phyloP scores from a whole-genome alignment of 2,329 filamentous ascomycete species.

The Diaporthe sp. region DNA sequence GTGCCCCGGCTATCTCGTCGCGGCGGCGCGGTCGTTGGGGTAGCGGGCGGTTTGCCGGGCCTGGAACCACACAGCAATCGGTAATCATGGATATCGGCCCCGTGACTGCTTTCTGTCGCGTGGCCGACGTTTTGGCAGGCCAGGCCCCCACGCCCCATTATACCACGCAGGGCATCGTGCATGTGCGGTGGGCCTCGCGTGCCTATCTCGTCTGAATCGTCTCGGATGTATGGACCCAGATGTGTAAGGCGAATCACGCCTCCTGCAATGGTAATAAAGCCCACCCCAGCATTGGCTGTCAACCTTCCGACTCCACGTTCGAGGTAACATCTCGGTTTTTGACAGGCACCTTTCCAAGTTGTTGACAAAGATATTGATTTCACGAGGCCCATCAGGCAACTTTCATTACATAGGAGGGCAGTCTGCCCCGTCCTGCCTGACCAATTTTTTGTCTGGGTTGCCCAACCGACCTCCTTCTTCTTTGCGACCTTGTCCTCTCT shows the following conservation, averaged over 20 bases:
- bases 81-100: background rate
- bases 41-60: background rate
- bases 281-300: conserved; percentile 1
- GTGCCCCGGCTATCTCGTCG: conserved; percentile 8
- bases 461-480: background rate
- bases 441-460: background rate
- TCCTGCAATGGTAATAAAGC: conserved; percentile 25
- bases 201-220: conserved; percentile 26
- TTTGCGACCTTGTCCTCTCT: background rate
- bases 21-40: background rate
- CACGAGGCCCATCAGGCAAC: background rate
- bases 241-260: conserved; percentile 28
- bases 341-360: background rate
- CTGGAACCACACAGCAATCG: background rate
- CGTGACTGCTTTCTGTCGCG: conserved; percentile 13
- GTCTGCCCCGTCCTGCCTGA: background rate
- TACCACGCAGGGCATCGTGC: conserved; percentile 6
- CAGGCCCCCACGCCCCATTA: conserved; percentile 1
- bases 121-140: background rate
- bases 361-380: background rate
- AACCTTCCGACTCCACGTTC: background rate
- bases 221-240: conserved; percentile 12
- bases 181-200: conserved; percentile 5
- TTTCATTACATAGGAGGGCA: conserved; percentile 13
- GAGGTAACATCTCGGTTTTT: conserved; percentile 11